phyloP scores from a whole-genome alignment of 768 basidiomycete species.

The Trametes punicea region DNA sequence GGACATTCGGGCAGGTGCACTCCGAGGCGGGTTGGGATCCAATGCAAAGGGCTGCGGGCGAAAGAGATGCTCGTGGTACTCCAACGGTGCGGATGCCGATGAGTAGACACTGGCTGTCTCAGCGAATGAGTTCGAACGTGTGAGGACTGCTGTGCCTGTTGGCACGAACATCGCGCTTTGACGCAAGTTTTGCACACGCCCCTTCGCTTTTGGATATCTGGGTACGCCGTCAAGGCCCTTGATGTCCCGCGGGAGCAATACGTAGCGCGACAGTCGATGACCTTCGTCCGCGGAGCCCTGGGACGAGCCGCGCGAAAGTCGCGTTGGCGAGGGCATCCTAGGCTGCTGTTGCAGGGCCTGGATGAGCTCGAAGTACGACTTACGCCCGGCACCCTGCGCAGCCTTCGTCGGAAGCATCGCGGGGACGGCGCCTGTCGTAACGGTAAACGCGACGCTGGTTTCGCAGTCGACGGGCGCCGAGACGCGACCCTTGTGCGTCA shows the following conservation, averaged over 20 bases:
- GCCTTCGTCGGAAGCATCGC: constrained; percentile 7
- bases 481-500: constrained; percentile 11
- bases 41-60: constrained; percentile 22
- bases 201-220: constrained; percentile 10
- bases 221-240: constrained; percentile 10
- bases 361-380: constrained; percentile 14
- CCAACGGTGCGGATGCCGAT: constrained; percentile 32
- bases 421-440: constrained; percentile 6
- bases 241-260: constrained; percentile 14
- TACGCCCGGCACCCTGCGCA: neutral
- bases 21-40: constrained; percentile 20
- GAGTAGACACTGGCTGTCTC: constrained; percentile 37
- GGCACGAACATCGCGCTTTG: neutral
- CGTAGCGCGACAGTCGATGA: neutral
- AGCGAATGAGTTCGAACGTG: constrained; percentile 13
- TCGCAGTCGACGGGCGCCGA: constrained; percentile 11
- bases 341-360: constrained; percentile 15
- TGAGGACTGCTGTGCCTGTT: neutral
- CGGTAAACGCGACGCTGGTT: constrained; percentile 7
- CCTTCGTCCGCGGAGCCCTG: neutral
- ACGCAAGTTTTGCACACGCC: constrained; percentile 5
- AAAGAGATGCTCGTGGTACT: constrained; percentile 25
- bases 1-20: constrained; percentile 17
- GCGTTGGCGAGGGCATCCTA: neutral
- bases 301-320: constrained; percentile 8